phyloP scores from a whole-genome alignment of 192 early-diverging fungal species.

The Mortierella hygrophila region DNA sequence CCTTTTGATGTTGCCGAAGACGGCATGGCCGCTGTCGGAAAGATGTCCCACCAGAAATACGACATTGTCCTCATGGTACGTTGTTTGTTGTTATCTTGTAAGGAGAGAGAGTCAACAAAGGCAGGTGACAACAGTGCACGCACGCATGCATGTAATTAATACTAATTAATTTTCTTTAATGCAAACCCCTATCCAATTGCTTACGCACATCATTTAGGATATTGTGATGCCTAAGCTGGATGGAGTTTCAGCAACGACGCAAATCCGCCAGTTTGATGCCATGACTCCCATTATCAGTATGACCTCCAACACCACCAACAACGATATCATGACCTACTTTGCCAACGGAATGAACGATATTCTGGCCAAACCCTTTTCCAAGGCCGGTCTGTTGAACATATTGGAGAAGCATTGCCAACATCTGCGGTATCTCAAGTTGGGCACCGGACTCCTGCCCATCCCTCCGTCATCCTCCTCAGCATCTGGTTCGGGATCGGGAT shows the following conservation, averaged over 20 bases:
- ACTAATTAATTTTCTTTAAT: slow-evolving; percentile 14
- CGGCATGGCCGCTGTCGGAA: slow-evolving; percentile 75
- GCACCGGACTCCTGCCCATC: slow-evolving; percentile 1
- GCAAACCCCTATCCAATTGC: background rate
- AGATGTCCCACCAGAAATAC: slow-evolving; percentile 73
- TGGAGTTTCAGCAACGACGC: slow-evolving; percentile 77
- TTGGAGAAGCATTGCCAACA: slow-evolving; percentile 72
- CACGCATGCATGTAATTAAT: slow-evolving; percentile 8
- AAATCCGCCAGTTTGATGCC: slow-evolving; percentile 78
- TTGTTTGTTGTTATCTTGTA: background rate
- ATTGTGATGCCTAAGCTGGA: slow-evolving; percentile 81
- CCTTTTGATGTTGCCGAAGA: slow-evolving; percentile 77
- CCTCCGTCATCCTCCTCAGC: background rate
- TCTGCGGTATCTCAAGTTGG: slow-evolving; percentile 57
- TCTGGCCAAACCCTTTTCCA: slow-evolving; percentile 77
- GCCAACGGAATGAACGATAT: slow-evolving; percentile 83
- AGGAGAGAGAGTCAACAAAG: too few species aligned
- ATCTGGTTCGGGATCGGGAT: background rate
- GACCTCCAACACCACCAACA: slow-evolving; percentile 76
- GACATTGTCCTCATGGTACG: slow-evolving; percentile 81
- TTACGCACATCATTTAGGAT: slow-evolving; percentile 55
- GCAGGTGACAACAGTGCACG: background rate
- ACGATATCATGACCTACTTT: slow-evolving; percentile 75
- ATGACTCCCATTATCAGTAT: slow-evolving; percentile 82
- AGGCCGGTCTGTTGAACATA: slow-evolving; percentile 61